Conservation (phyloP, 345 rosid species). For the Hypericum perforatum region DNA sequence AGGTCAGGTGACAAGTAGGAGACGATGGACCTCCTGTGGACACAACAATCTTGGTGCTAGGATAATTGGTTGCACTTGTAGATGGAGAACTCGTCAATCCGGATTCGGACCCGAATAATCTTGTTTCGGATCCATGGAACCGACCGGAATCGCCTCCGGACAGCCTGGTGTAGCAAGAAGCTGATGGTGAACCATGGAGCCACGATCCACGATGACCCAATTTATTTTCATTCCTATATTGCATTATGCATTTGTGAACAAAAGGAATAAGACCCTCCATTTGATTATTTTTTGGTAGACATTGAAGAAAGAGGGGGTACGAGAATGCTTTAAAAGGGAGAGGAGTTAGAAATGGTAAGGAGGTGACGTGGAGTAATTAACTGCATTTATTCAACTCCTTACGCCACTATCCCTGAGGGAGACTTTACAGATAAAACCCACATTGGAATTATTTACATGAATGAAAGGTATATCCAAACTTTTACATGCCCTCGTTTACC, state of each 20-base stretch:
- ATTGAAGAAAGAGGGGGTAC: not conserved
- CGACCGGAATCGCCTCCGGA: conserved; percentile 71
- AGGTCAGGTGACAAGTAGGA: conserved; percentile 35
- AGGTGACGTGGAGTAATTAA: conserved; percentile 47
- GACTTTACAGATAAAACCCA: conserved; percentile 24
- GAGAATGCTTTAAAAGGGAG: conserved; percentile 23
- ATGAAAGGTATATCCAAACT: conserved; percentile 38
- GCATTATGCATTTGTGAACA: conserved; percentile 51
- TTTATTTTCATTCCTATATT: conserved; percentile 48
- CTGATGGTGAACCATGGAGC: conserved; percentile 51
- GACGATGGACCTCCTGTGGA: conserved; percentile 45
- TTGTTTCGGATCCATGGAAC: conserved; percentile 41
- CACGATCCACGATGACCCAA: conserved; percentile 25
- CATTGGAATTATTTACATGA: conserved; percentile 20
- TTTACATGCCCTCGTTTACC: too few species aligned
- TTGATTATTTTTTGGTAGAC: not conserved
- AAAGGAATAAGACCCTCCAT: conserved; percentile 88
- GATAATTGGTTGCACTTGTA: conserved; percentile 12
- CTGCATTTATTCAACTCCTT: conserved; percentile 22
- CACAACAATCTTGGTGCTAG: conserved; percentile 28
- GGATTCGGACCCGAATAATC: conserved; percentile 34
- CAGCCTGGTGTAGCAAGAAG: conserved; percentile 61
- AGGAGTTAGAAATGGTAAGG: not conserved
- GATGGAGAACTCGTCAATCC: conserved; percentile 26
- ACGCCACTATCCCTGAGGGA: conserved; percentile 23